These are phyloP conservation scores for Populus davidiana DNA, from an alignment of 345 rosid genomes.

Conservation along the genomic window DNA sequence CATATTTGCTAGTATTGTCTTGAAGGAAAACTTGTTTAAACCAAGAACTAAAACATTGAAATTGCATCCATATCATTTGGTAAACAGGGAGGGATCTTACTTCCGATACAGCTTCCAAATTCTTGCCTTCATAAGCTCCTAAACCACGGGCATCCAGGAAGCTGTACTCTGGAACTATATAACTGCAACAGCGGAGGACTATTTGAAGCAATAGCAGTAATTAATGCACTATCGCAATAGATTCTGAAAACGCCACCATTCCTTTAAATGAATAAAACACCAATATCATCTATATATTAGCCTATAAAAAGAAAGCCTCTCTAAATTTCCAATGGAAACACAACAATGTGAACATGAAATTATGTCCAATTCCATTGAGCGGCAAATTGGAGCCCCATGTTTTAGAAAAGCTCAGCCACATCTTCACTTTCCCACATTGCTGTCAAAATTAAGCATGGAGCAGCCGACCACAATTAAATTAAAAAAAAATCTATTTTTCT, in stretches of 20 bases:
- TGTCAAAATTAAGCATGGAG: no score
- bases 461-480: not conserved
- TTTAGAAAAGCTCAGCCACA: no score
- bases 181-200: slow-evolving; percentile 40
- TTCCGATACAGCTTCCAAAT: slow-evolving; percentile 65
- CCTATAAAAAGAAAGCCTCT: no score
- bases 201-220: slow-evolving; percentile 1
- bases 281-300: no score
- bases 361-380: no score
- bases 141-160: slow-evolving; percentile 94
- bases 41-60: not conserved
- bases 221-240: not conserved
- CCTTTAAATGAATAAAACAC: not conserved
- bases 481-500: not conserved
- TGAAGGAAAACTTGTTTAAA: not conserved
- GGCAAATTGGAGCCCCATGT: no score
- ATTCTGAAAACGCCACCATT: not conserved
- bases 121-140: slow-evolving; percentile 92
- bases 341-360: no score
- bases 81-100: slow-evolving; percentile 34
- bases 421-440: no score
- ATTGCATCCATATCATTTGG: not conserved
- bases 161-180: slow-evolving; percentile 88
- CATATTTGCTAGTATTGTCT: no score
- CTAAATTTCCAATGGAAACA: no score